Evolutionary conservation across 257 asterid species (phyloP).

Genomic region (Solanum peruvianum): DNA sequence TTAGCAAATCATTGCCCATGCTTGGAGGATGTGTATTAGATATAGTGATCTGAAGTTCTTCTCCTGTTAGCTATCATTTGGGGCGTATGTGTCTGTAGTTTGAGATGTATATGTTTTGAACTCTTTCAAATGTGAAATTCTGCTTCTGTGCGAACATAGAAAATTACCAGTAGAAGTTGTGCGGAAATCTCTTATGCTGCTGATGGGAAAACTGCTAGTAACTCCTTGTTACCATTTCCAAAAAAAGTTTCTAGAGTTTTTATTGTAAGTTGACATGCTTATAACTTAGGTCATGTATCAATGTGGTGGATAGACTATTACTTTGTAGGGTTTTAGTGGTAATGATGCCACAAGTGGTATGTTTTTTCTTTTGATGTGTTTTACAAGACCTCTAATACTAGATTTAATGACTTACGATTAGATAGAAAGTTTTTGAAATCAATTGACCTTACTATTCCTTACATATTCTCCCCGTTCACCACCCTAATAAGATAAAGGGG

Average conservation of each 20-base stretch:
- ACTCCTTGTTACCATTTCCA: conserved; percentile 55
- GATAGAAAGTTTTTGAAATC: neutral
- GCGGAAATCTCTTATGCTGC: conserved; percentile 68
- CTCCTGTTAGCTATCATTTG: neutral
- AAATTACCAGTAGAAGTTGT: conserved; percentile 74
- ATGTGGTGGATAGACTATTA: conserved; percentile 88
- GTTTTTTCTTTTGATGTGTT: neutral
- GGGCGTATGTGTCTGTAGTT: neutral
- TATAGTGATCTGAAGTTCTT: neutral
- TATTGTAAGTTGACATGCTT: conserved; percentile 75
- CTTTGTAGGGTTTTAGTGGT: conserved; percentile 78
- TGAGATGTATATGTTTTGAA: neutral
- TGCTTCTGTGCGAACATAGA: conserved; percentile 30
- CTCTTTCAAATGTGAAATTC: neutral
- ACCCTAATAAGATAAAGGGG: neutral
- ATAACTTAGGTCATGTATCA: conserved; percentile 66
- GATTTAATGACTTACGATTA: neutral
- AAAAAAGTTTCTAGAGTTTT: conserved; percentile 51
- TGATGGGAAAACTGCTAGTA: conserved; percentile 49
- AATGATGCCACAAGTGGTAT: conserved; percentile 52
- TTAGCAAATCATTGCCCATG: neutral
- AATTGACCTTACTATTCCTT: neutral
- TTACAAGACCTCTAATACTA: neutral
- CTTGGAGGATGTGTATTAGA: neutral
- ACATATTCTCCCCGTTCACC: neutral